Evolutionary conservation across 2,329 filamentous ascomycete genomes (phyloP).

Genomic region (Magnaporthales sp.): DNA sequence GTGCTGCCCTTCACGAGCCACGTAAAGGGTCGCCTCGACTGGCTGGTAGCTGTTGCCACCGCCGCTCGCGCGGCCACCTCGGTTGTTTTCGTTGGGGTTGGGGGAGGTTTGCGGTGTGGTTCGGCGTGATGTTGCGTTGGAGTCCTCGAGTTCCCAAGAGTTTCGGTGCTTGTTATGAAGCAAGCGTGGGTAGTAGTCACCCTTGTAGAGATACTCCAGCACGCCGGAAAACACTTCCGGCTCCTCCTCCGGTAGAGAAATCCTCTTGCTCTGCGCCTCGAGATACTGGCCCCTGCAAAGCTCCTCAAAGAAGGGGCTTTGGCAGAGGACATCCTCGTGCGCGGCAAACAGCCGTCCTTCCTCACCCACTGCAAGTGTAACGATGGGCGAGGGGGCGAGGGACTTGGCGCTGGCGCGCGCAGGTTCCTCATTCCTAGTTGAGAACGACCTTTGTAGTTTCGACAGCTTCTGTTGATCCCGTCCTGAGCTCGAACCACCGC

Average conservation of each 20-base stretch:
- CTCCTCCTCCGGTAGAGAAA: slow-evolving; percentile 66
- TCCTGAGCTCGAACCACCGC: slow-evolving; percentile 23
- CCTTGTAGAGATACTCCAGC: slow-evolving; percentile 96
- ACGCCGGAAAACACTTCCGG: slow-evolving; percentile 88
- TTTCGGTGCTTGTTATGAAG: slow-evolving; percentile 77
- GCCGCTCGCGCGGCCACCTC: slow-evolving; percentile 29
- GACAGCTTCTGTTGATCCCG: slow-evolving; percentile 71
- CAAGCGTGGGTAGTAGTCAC: slow-evolving; percentile 87
- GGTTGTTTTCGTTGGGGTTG: slow-evolving; percentile 34
- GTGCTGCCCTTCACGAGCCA: slow-evolving; percentile 63
- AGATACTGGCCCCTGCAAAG: slow-evolving; percentile 65
- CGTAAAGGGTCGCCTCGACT: slow-evolving; percentile 70
- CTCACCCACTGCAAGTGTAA: slow-evolving; percentile 75
- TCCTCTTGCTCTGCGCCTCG: slow-evolving; percentile 69
- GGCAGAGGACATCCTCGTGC: slow-evolving; percentile 83
- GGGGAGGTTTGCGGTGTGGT: slow-evolving; percentile 36
- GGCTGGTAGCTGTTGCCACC: slow-evolving; percentile 43
- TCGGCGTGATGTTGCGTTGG: slow-evolving; percentile 24
- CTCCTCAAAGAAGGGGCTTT: slow-evolving; percentile 76
- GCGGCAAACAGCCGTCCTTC: slow-evolving; percentile 89
- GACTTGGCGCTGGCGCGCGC: slow-evolving; percentile 20
- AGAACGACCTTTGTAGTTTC: slow-evolving; percentile 80
- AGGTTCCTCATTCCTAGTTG: slow-evolving; percentile 37
- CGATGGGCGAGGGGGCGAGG: slow-evolving; percentile 56
- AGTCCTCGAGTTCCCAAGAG: slow-evolving; percentile 83